Percentiles rank a stretch among this genome's conserved stretches.
Conservation (phyloP, 2,329 filamentous ascomycete species). For the Nannizzia gypsea region DNA sequence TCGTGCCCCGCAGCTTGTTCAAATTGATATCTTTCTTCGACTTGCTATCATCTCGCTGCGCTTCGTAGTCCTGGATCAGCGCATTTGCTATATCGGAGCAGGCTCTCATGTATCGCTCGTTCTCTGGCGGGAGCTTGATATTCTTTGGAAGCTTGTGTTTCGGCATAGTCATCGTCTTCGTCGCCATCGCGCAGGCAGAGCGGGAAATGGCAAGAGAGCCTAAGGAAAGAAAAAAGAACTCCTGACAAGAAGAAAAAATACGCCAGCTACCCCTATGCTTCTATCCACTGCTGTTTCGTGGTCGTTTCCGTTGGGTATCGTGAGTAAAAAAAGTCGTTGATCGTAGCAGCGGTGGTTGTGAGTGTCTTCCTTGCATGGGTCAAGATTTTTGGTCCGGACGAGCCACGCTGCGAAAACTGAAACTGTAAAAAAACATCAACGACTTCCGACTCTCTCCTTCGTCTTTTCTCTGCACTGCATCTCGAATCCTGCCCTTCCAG, state of each 20-base stretch:
- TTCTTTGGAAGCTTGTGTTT: conserved; percentile 50
- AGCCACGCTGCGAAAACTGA: conserved; percentile 1
- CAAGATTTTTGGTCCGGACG: not conserved
- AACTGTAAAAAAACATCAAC: not conserved
- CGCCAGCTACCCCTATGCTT: not conserved
- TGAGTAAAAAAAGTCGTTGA: not conserved
- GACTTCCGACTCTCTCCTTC: not conserved
- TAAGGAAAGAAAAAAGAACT: too few relatives aligned
- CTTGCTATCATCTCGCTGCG: conserved; percentile 58
- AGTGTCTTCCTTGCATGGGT: not conserved
- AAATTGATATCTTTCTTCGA: conserved; percentile 81
- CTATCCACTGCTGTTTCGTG: not conserved
- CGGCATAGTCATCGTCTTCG: conserved; percentile 43
- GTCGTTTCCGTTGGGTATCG: not conserved
- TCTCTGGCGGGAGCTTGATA: conserved; percentile 69
- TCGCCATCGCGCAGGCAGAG: conserved; percentile 43
- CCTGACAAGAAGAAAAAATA: too few relatives aligned
- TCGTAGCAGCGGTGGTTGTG: not conserved
- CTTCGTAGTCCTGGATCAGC: conserved; percentile 87
- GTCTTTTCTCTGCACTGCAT: not conserved
- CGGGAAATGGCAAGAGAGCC: not conserved
- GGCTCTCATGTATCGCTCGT: conserved; percentile 83
- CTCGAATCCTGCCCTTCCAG: not conserved
- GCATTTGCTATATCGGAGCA: conserved; percentile 92
- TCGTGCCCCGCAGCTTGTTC: conserved; percentile 72